Percentiles rank a stretch among this genome's conserved stretches.
Conservation (phyloP, 345 rosid species). For the Gossypium ekmanianum region DNA sequence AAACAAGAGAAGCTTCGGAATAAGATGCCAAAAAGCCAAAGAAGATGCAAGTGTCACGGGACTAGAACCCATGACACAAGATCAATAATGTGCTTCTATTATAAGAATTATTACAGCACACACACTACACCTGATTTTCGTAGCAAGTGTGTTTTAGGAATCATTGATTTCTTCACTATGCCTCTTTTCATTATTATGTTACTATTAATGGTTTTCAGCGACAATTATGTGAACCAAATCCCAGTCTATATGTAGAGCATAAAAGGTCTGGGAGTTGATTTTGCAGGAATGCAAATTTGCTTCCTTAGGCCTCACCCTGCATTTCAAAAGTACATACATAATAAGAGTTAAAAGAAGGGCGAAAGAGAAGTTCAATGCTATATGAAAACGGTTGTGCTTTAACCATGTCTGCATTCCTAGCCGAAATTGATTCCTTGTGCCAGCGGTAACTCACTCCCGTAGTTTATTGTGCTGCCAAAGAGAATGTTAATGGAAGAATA, state of each 20-base stretch:
- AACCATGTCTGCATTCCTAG: conserved; percentile 22
- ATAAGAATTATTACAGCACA: not conserved
- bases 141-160: not conserved
- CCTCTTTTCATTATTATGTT: not conserved
- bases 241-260: not conserved
- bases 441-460: conserved; percentile 85
- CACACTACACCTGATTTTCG: not conserved
- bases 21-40: not conserved
- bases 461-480: conserved; percentile 74
- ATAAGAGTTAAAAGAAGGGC: not conserved
- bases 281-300: not conserved
- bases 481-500: not conserved
- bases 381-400: not conserved
- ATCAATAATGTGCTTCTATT: not conserved
- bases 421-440: conserved; percentile 98
- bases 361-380: not conserved
- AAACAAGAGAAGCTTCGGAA: not conserved
- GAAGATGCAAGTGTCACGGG: too few species aligned
- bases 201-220: not conserved
- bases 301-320: conserved; percentile 8
- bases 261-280: not conserved
- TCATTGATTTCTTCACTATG: not conserved
- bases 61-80: too few species aligned
- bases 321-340: not conserved
- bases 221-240: not conserved